Conservation (phyloP, 2,329 filamentous ascomycete species). For the Microascus cirrosus region DNA sequence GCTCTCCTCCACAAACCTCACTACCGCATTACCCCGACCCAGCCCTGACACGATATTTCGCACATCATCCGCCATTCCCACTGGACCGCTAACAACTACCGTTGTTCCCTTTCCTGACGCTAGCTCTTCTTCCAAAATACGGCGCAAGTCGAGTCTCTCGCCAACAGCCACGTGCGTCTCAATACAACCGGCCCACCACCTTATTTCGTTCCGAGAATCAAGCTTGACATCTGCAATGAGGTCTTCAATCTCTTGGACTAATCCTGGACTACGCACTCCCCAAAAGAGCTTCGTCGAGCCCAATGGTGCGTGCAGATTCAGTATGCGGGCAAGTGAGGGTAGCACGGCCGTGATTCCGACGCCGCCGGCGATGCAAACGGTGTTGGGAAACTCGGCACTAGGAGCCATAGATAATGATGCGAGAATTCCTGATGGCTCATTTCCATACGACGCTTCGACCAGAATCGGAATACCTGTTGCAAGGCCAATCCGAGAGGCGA, state of each 20-base stretch:
- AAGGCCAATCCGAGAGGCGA: slow-evolving; percentile 8
- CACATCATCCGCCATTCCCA: slow-evolving; percentile 17
- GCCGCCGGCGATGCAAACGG: slow-evolving; percentile 18
- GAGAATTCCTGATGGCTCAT: background rate
- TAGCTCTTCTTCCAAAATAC: slow-evolving; percentile 14
- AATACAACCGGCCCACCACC: background rate
- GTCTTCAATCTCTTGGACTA: slow-evolving; percentile 14
- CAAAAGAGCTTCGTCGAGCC: slow-evolving; percentile 17
- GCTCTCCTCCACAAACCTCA: slow-evolving; percentile 14
- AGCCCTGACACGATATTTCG: slow-evolving; percentile 13
- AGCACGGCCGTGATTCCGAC: slow-evolving; percentile 18
- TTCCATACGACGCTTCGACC: slow-evolving; percentile 17
- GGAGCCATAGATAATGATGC: background rate
- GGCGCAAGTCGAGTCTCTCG: slow-evolving; percentile 13
- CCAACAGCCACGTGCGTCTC: background rate
- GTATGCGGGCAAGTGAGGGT: slow-evolving; percentile 12
- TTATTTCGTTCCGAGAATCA: slow-evolving; percentile 7
- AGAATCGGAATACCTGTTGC: slow-evolving; percentile 12
- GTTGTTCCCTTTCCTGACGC: slow-evolving; percentile 10
- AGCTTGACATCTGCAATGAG: slow-evolving; percentile 16
- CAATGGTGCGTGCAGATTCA: slow-evolving; percentile 6
- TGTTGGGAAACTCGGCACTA: slow-evolving; percentile 12
- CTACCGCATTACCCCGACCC: slow-evolving; percentile 10
- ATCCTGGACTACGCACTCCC: slow-evolving; percentile 13
- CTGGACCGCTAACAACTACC: slow-evolving; percentile 16